phyloP scores from a whole-genome alignment of 2,329 filamentous ascomycete genomes.

The Phaeosphaeriaceae sp. region DNA sequence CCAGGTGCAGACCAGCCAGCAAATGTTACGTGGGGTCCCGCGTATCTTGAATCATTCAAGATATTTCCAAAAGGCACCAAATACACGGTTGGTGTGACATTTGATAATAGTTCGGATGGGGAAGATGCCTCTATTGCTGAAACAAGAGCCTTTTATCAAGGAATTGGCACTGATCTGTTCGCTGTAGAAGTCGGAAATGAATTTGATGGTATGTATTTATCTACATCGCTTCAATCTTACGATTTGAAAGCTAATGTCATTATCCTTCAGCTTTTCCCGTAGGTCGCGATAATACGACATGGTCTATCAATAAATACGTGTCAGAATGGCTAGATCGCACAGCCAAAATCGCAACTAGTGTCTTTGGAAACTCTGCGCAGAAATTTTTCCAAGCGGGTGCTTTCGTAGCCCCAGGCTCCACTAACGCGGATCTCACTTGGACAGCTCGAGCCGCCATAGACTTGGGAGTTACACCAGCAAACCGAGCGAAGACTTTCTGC shows the following conservation, averaged over 20 bases:
- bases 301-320: constrained; percentile 16
- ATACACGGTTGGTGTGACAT: constrained; percentile 28
- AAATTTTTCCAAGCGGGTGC: constrained; percentile 21
- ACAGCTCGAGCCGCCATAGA: constrained; percentile 22
- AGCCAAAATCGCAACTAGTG: constrained; percentile 9
- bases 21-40: constrained; percentile 19
- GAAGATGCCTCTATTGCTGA: constrained; percentile 15
- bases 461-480: constrained; percentile 13
- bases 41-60: constrained; percentile 26
- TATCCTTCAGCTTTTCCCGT: constrained; percentile 17
- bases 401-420: constrained; percentile 17
- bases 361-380: background rate
- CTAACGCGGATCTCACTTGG: constrained; percentile 16
- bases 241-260: background rate
- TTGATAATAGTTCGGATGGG: constrained; percentile 18
- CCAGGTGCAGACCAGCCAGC: constrained; percentile 26
- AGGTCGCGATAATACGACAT: constrained; percentile 19
- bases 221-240: background rate
- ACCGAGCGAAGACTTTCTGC: constrained; percentile 20
- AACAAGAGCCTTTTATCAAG: constrained; percentile 16
- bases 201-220: constrained; percentile 18
- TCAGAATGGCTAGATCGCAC: constrained; percentile 21
- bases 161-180: constrained; percentile 16
- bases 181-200: constrained; percentile 31
- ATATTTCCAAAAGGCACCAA: constrained; percentile 26